phyloP scores from a whole-genome alignment of 805 yeast species.

The Millerozyma acaciae region DNA sequence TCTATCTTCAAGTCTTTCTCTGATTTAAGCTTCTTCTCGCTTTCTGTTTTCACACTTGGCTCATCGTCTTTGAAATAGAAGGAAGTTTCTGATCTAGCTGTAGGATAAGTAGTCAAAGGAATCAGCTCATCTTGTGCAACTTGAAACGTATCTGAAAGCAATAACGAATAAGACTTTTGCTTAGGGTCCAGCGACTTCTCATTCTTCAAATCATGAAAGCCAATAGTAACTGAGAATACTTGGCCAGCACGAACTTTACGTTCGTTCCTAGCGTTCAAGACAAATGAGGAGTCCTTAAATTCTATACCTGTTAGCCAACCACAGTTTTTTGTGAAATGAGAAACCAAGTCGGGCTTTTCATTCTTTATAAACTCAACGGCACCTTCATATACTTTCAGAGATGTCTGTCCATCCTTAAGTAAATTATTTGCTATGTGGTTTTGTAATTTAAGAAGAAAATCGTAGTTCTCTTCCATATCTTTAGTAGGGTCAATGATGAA shows the following conservation, averaged over 20 bases:
- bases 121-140: slow-evolving; percentile 60
- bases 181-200: slow-evolving; percentile 43
- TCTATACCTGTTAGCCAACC: slow-evolving; percentile 92
- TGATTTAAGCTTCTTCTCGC: slow-evolving; percentile 28
- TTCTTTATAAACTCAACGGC: slow-evolving; percentile 54
- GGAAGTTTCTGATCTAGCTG: slow-evolving; percentile 68
- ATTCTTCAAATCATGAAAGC: slow-evolving; percentile 62
- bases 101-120: slow-evolving; percentile 70
- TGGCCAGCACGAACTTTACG: slow-evolving; percentile 67
- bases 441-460: slow-evolving; percentile 68
- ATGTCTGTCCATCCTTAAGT: slow-evolving; percentile 64
- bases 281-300: slow-evolving; percentile 73
- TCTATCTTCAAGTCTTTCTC: slow-evolving; percentile 36
- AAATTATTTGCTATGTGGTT: slow-evolving; percentile 49
- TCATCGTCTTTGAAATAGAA: slow-evolving; percentile 77
- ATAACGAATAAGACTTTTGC: slow-evolving; percentile 61
- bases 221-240: slow-evolving; percentile 70
- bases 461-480: slow-evolving; percentile 75
- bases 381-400: slow-evolving; percentile 63
- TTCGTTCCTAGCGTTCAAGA: slow-evolving; percentile 70
- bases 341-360: slow-evolving; percentile 60
- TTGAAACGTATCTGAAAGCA: slow-evolving; percentile 77
- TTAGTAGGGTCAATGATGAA: slow-evolving; percentile 85
- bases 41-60: slow-evolving; percentile 16
- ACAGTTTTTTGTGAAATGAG: slow-evolving; percentile 67